A percentile compares a stretch with the other conserved stretches of the same genome.
These are phyloP conservation scores for Blastomyces silverae DNA, from an alignment of 2,329 filamentous ascomycete genomes.

Conservation along the genomic window DNA sequence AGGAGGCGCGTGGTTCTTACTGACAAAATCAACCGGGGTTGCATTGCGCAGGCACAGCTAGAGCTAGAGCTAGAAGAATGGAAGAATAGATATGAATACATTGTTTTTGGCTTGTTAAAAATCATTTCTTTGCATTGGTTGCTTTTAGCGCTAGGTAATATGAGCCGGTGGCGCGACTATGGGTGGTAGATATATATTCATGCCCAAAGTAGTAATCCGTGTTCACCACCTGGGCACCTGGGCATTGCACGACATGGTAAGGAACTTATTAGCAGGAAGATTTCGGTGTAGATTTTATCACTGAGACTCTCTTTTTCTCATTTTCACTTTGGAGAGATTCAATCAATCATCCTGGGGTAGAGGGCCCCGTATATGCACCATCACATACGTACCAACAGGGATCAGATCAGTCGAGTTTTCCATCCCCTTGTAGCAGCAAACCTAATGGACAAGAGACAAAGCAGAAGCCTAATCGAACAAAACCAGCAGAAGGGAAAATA, in stretches of 20 bases:
- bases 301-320: not conserved
- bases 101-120: not conserved
- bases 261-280: not conserved
- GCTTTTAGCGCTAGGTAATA: not conserved
- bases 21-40: not conserved
- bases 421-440: not conserved
- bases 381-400: not conserved
- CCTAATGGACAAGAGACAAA: not conserved
- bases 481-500: conserved; percentile 10
- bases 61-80: not conserved
- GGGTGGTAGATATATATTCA: not conserved
- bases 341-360: not conserved
- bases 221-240: no score
- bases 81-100: not conserved
- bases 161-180: not conserved
- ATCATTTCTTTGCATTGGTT: not conserved
- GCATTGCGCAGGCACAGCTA: not conserved
- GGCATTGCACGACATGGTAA: not conserved
- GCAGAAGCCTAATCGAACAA: conserved; percentile 8
- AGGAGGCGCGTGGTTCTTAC: not conserved
- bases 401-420: not conserved
- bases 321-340: not conserved
- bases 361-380: not conserved
- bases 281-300: not conserved
- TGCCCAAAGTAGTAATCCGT: not conserved